These are phyloP conservation scores for Leucocoprinus birnbaumii DNA, from an alignment of 768 basidiomycete species.

Conservation along the genomic window DNA sequence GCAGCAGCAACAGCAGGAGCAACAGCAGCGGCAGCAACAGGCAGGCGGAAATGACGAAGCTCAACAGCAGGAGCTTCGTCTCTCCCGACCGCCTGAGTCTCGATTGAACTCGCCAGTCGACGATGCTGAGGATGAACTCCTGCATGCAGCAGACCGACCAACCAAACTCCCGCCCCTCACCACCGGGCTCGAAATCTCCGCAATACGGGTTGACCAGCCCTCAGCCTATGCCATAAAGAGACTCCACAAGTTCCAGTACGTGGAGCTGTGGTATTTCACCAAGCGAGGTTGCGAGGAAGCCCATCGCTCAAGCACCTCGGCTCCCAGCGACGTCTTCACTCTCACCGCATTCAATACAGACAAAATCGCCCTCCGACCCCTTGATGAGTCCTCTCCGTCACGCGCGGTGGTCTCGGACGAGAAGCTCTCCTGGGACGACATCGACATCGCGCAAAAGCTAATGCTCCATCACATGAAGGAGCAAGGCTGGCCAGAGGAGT, in stretches of 20 bases:
- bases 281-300: conserved; percentile 12
- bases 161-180: too few species aligned
- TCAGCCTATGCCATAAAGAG: too few species aligned
- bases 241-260: neutral
- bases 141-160: too few species aligned
- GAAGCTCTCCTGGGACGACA: neutral
- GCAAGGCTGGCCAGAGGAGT: neutral
- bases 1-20: too few species aligned
- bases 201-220: too few species aligned
- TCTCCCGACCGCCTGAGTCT: too few species aligned
- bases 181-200: too few species aligned
- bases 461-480: neutral
- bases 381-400: neutral
- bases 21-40: too few species aligned
- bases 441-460: neutral
- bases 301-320: neutral
- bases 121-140: too few species aligned
- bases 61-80: too few species aligned
- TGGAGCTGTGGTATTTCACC: conserved; percentile 15
- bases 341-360: neutral
- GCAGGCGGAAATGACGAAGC: too few species aligned
- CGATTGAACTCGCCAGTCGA: too few species aligned
- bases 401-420: neutral
- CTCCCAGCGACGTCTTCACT: neutral
- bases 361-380: neutral